phyloP scores from a whole-genome alignment of 768 basidiomycete genomes.

The Rossbeevera mucosa region DNA sequence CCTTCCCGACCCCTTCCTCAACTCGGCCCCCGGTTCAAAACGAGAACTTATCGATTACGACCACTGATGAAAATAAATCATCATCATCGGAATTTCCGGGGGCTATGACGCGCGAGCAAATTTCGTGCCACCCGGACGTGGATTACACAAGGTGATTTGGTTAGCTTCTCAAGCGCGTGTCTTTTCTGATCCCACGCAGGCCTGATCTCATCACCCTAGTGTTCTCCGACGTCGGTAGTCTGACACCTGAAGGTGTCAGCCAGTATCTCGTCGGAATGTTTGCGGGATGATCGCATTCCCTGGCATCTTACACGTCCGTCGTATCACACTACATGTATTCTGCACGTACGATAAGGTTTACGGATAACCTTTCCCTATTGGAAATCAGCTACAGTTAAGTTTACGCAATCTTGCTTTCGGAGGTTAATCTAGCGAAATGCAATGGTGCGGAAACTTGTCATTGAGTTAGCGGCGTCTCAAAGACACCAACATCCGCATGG shows the following conservation, averaged over 20 bases:
- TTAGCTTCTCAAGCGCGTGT: constrained; percentile 9
- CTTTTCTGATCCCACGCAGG: constrained; percentile 38
- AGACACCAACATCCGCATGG: constrained; percentile 15
- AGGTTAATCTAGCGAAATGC: constrained; percentile 13
- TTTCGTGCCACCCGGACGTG: constrained; percentile 78
- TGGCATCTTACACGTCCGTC: constrained; percentile 1
- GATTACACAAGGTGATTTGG: constrained; percentile 81
- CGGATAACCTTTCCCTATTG: constrained; percentile 32
- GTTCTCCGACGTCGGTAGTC: constrained; percentile 89
- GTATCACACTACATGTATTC: constrained; percentile 5
- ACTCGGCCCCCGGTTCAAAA: constrained; percentile 1
- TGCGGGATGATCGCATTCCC: constrained; percentile 48
- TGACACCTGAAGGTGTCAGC: constrained; percentile 90
- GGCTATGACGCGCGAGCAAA: constrained; percentile 75
- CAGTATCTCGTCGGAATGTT: constrained; percentile 96
- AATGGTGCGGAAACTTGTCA: constrained; percentile 7
- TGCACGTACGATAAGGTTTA: constrained; percentile 31
- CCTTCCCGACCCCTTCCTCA: constrained; percentile 31
- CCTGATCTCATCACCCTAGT: constrained; percentile 93
- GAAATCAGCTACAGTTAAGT: constrained; percentile 20
- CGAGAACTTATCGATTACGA: constrained; percentile 1
- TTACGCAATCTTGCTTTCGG: constrained; percentile 14
- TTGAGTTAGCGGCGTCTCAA: constrained; percentile 10
- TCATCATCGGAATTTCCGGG: constrained; percentile 8
- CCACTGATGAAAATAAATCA: constrained; percentile 2